A percentile compares a stretch with the other conserved stretches of the same genome.
Evolutionary conservation across 1,284 basidiomycete genomes (phyloP).

Genomic region (Leccinum fuscescens): DNA sequence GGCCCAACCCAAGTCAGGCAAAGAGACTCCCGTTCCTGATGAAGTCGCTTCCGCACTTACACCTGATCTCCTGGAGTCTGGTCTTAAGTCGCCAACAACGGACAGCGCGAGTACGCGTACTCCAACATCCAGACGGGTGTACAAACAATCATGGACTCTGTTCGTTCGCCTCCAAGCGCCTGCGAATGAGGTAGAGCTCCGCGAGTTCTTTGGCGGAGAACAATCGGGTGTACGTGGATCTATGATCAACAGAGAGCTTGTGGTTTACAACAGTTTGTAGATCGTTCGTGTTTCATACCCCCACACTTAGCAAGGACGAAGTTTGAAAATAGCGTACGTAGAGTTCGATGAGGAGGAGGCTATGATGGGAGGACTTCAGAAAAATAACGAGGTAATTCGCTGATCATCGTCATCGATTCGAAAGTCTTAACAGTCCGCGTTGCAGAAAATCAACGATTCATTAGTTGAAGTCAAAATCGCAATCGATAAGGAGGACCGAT

Average conservation of each 20-base stretch:
- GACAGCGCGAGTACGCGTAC: constrained; percentile 64
- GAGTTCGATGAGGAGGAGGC: constrained; percentile 84
- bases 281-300: constrained; percentile 74
- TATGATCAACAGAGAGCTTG: neutral
- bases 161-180: constrained; percentile 70
- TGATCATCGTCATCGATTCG: constrained; percentile 19
- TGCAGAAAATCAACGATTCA: constrained; percentile 65
- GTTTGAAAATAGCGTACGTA: constrained; percentile 69
- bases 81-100: constrained; percentile 48
- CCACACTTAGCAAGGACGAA: constrained; percentile 42
- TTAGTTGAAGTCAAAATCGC: constrained; percentile 67
- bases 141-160: constrained; percentile 81
- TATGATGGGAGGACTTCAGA: constrained; percentile 75
- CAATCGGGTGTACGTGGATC: constrained; percentile 53
- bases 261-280: constrained; percentile 37
- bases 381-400: constrained; percentile 58
- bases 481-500: constrained; percentile 56
- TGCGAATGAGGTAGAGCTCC: constrained; percentile 66
- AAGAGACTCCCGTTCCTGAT: constrained; percentile 40
- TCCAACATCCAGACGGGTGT: constrained; percentile 58
- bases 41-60: constrained; percentile 28
- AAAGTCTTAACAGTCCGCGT: constrained; percentile 6
- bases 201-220: constrained; percentile 73
- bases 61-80: constrained; percentile 39
- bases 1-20: constrained; percentile 38